Evolutionary conservation across 2,329 filamentous ascomycete species (phyloP), one percentile per base, ranked within the genome.

Genomic region (Oidium heveae): DNA sequence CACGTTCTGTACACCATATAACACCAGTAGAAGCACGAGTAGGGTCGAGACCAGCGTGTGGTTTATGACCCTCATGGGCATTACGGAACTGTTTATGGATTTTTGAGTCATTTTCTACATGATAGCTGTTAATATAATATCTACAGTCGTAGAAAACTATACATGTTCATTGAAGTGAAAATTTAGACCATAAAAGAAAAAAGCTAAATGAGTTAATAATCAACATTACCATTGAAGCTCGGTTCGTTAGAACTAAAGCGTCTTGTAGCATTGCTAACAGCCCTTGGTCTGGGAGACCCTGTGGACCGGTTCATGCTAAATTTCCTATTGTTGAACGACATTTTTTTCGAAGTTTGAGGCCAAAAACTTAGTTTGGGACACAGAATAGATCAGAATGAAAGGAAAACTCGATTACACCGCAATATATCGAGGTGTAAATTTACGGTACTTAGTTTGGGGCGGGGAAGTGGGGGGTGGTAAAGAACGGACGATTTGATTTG

Each of bases 1-100:
- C 88, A 61, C 86, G 82, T 70, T 91, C 84, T 2, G 82, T 86
- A 60, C 82, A 87, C 89, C 89, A 95, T 59, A 95, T 84, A 4
- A 95, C 89, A 68, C 89, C 89, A 15, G 89, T 96, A 16, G 85
- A 93, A 47, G 86, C 84, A 67, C 87, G 79, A 57, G 80, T 84
- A 55, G 86, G 83, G 64, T 95, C 88, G 60, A 95, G 81, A 62
- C 88, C 89, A 57, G 88, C 86, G 67, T 95, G 88, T 51, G 86
- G 82, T 66, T 85, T 80, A 70, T 94, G 87, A 56, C 88, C 88
- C 68, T 91, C 86, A 69, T 94, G 88, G 59, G 86, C 85, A 65
- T 80, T 79, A 62, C 88, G 84, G 71, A 95, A 94, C 66, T 93
- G 84, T 59, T 82, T 78, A 68, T 95, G 88, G 64, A 87, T 83